phyloP scores from a whole-genome alignment of 192 early-diverging fungal species.

The Chytriomyces confervae region DNA sequence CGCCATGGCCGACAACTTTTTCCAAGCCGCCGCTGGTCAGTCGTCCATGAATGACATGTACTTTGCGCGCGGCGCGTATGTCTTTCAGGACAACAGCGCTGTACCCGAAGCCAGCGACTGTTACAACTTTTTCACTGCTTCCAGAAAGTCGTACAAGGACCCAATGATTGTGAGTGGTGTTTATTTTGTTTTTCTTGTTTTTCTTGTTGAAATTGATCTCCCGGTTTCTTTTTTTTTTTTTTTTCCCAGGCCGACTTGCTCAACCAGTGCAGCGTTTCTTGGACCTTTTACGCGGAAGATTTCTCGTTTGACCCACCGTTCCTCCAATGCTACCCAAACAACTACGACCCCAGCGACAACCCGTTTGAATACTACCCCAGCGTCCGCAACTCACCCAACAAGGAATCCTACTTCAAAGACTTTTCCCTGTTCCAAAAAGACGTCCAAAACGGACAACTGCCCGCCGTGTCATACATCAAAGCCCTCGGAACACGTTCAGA shows the following conservation, averaged over 20 bases:
- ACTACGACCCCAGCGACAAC: constrained; percentile 31
- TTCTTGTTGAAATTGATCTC: not conserved
- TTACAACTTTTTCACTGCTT: not conserved
- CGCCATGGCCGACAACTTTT: constrained; percentile 36
- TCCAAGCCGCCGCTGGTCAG: constrained; percentile 27
- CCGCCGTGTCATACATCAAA: constrained; percentile 30
- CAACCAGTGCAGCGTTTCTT: constrained; percentile 4
- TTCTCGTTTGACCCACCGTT: not conserved
- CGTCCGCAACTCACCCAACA: not conserved
- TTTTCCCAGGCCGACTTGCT: constrained; percentile 10
- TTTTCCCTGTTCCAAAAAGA: not conserved
- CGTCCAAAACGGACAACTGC: constrained; percentile 13
- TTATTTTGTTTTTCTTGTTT: not conserved
- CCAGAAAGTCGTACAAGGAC: not conserved
- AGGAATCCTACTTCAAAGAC: constrained; percentile 23
- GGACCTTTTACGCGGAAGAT: constrained; percentile 9
- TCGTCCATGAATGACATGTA: constrained; percentile 31
- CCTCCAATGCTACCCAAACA: constrained; percentile 8
- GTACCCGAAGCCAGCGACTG: not conserved
- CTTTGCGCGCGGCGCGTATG: constrained; percentile 23
- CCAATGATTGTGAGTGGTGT: constrained; percentile 16
- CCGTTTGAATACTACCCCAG: constrained; percentile 22
- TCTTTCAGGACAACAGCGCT: constrained; percentile 18
- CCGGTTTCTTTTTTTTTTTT: not conserved
- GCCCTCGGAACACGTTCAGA: constrained; percentile 14